Conservation (phyloP, 331 rosid genomes). For the Stylosanthes scabra region DNA sequence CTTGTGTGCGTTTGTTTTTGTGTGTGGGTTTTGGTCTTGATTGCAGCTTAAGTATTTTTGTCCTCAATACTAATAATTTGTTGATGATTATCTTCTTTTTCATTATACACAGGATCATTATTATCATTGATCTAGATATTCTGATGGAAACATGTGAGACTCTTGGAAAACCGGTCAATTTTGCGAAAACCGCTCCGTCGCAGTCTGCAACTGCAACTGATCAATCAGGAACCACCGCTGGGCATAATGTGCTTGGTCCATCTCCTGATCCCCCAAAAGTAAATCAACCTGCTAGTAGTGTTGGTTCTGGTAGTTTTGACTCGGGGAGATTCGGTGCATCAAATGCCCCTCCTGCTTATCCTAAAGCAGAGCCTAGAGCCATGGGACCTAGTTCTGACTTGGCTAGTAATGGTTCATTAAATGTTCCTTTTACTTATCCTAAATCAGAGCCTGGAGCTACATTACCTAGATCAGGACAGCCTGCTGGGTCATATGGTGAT, state of each 20-base stretch:
- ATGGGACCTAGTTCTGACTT: slow-evolving; percentile 39
- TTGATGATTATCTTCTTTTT: slow-evolving; percentile 25
- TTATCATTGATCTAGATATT: slow-evolving; percentile 74
- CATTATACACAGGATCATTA: slow-evolving; percentile 66
- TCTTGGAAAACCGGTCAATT: slow-evolving; percentile 64
- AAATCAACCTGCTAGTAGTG: slow-evolving; percentile 49
- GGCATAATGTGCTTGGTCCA: slow-evolving; percentile 45
- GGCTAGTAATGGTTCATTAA: slow-evolving; percentile 50
- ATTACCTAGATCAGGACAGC: slow-evolving; percentile 49
- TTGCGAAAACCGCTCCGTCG: slow-evolving; percentile 33
- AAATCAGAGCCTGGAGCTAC: slow-evolving; percentile 51
- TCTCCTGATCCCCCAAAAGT: slow-evolving; percentile 48
- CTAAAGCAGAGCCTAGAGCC: slow-evolving; percentile 52
- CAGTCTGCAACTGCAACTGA: slow-evolving; percentile 39
- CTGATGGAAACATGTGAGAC: slow-evolving; percentile 58
- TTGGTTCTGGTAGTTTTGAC: slow-evolving; percentile 45
- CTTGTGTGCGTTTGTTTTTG: background rate
- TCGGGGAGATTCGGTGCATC: slow-evolving; percentile 51
- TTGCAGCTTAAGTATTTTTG: background rate
- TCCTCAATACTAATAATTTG: background rate
- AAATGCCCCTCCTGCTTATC: slow-evolving; percentile 43
- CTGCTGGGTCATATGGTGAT: slow-evolving; percentile 55
- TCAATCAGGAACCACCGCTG: slow-evolving; percentile 48
- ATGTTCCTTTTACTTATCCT: slow-evolving; percentile 45
- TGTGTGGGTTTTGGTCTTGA: slow-evolving; percentile 2